These are phyloP conservation scores for Tetrapisispora namnaoensis DNA, from an alignment of 805 yeast genomes.

Conservation along the genomic window DNA sequence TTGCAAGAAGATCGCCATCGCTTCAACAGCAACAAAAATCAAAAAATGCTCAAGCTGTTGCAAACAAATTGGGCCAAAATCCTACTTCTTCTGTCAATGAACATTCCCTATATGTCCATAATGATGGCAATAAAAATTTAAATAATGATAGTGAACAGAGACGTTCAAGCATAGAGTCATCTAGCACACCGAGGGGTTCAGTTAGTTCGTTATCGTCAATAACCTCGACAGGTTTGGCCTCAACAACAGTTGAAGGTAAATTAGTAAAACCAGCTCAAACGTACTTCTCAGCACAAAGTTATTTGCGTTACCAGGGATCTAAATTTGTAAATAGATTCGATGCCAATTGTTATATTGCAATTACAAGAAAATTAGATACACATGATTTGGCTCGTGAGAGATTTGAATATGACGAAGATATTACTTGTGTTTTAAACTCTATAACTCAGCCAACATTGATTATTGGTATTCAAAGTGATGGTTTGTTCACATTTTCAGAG, in stretches of 20 bases:
- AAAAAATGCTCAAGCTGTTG: not conserved
- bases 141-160: conserved; percentile 3
- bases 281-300: conserved; percentile 90
- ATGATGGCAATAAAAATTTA: conserved; percentile 56
- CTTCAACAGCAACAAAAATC: conserved; percentile 24
- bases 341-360: conserved; percentile 92
- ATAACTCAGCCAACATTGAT: conserved; percentile 70
- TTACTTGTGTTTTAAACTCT: conserved; percentile 42
- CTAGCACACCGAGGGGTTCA: conserved; percentile 16
- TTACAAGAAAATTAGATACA: conserved; percentile 87
- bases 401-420: conserved; percentile 30
- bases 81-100: conserved; percentile 39
- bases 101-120: conserved; percentile 77
- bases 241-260: conserved; percentile 16
- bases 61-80: not conserved
- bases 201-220: conserved; percentile 23
- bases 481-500: conserved; percentile 83
- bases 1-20: conserved; percentile 73
- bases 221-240: conserved; percentile 14
- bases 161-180: conserved; percentile 9
- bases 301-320: conserved; percentile 86
- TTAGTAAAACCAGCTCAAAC: conserved; percentile 34
- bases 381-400: conserved; percentile 87
- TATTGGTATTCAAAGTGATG: conserved; percentile 87
- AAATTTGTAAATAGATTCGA: conserved; percentile 86